Evolutionary conservation across 2,329 filamentous ascomycete species (phyloP).

Genomic region (Trichocomaceae sp.): DNA sequence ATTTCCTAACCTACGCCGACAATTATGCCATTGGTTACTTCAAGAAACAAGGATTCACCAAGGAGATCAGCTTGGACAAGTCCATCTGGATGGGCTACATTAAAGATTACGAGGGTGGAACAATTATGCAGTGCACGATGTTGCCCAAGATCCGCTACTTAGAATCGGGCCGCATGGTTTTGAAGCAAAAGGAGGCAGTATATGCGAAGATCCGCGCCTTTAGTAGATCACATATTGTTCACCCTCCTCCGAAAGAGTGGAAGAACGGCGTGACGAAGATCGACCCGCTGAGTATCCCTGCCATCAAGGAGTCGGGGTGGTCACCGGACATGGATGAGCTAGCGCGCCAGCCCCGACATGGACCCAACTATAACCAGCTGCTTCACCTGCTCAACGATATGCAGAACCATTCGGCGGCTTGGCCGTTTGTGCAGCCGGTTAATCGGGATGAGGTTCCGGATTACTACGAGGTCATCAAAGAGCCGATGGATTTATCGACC

Average conservation of each 20-base stretch:
- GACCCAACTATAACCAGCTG: conserved; percentile 91
- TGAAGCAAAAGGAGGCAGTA: conserved; percentile 95
- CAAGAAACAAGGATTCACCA: conserved; percentile 98
- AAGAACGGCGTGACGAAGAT: conserved; percentile 66
- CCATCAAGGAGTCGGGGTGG: conserved; percentile 90
- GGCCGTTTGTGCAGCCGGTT: conserved; percentile 91
- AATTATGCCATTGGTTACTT: conserved; percentile 99
- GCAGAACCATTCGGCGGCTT: conserved; percentile 86
- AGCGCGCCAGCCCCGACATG: conserved; percentile 87
- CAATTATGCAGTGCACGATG: conserved; percentile 99
- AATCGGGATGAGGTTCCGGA: conserved; percentile 96
- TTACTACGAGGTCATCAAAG: conserved; percentile 97
- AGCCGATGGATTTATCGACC: conserved; percentile 92
- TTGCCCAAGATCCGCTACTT: conserved; percentile 90
- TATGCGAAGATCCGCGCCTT: conserved; percentile 91
- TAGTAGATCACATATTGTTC: conserved; percentile 79
- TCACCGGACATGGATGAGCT: conserved; percentile 97
- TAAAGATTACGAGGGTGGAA: conserved; percentile 98
- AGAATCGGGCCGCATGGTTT: conserved; percentile 83
- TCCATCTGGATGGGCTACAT: conserved; percentile 99
- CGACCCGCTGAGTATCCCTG: conserved; percentile 77
- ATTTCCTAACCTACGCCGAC: conserved; percentile 96
- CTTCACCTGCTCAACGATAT: conserved; percentile 89
- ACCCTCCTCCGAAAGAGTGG: conserved; percentile 81
- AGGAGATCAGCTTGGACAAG: conserved; percentile 88